Evolutionary conservation across 2,329 filamentous ascomycete species (phyloP).

Genomic region (Diaporthe capsici): DNA sequence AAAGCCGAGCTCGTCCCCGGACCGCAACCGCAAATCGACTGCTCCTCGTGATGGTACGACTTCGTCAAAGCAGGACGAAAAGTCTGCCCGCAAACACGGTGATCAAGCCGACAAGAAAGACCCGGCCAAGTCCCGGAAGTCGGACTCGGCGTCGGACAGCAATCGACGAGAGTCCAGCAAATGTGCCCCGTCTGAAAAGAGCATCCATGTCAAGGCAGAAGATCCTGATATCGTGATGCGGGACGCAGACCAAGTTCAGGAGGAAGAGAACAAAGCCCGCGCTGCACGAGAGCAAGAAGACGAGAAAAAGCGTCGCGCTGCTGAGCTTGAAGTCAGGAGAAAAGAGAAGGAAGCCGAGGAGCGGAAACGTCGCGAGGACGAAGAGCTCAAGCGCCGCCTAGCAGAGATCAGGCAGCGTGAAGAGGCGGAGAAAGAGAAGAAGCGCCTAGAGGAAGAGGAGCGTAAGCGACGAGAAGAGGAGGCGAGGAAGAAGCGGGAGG

Average conservation of each 20-base stretch:
- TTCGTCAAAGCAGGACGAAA: conserved; percentile 49
- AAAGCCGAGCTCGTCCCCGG: conserved; percentile 60
- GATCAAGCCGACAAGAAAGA: conserved; percentile 59
- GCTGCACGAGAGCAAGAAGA: conserved; percentile 49
- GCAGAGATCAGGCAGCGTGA: conserved; percentile 49
- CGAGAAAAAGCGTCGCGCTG: conserved; percentile 48
- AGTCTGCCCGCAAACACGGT: conserved; percentile 54
- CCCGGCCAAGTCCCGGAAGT: conserved; percentile 55
- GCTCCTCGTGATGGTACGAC: conserved; percentile 55
- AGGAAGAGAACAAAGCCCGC: conserved; percentile 46
- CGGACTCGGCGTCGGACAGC: conserved; percentile 51
- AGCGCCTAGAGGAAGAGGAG: conserved; percentile 47
- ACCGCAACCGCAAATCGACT: conserved; percentile 61
- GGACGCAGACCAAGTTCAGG: conserved; percentile 55
- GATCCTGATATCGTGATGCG: conserved; percentile 70
- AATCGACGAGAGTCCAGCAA: conserved; percentile 60
- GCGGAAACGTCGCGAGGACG: conserved; percentile 52
- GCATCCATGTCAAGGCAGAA: conserved; percentile 71
- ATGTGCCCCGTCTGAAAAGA: conserved; percentile 60
- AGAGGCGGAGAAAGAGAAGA: conserved; percentile 53
- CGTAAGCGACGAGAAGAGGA: conserved; percentile 46
- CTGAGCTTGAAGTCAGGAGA: conserved; percentile 48
- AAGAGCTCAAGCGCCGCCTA: conserved; percentile 45
- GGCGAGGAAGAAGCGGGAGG: conserved; percentile 50
- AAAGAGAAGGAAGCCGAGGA: conserved; percentile 52